phyloP scores from a whole-genome alignment of 2,329 filamentous ascomycete genomes.

The Phialocephala sp. region DNA sequence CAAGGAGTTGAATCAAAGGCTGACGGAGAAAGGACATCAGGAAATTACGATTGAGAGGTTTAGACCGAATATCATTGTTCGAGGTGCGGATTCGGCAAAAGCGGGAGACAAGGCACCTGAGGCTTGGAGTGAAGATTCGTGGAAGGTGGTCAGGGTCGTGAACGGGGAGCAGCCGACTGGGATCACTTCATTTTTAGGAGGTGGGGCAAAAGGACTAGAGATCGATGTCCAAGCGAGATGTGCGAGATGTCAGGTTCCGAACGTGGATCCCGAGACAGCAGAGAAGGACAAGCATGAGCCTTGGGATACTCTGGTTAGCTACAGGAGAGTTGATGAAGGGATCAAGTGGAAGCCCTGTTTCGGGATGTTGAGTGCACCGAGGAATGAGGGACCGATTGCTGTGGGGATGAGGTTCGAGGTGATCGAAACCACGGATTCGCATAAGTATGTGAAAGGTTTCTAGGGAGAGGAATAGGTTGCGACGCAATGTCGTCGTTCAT shows the following conservation, averaged over 20 bases:
- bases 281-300: slow-evolving; percentile 53
- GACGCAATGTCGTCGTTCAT: no score
- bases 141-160: slow-evolving; percentile 61
- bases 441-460: slow-evolving; percentile 54
- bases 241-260: slow-evolving; percentile 72
- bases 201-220: slow-evolving; percentile 40
- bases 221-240: slow-evolving; percentile 69
- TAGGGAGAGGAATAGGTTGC: not conserved
- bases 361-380: slow-evolving; percentile 68
- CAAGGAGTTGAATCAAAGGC: slow-evolving; percentile 60
- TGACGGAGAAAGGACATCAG: slow-evolving; percentile 49
- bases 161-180: slow-evolving; percentile 1
- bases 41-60: slow-evolving; percentile 66
- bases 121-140: slow-evolving; percentile 67
- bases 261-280: slow-evolving; percentile 61
- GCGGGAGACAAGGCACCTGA: slow-evolving; percentile 37
- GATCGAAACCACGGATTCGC: slow-evolving; percentile 59
- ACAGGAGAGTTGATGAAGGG: slow-evolving; percentile 65
- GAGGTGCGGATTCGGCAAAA: slow-evolving; percentile 44
- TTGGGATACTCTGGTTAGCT: slow-evolving; percentile 60
- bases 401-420: slow-evolving; percentile 66
- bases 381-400: slow-evolving; percentile 57
- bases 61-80: slow-evolving; percentile 66
- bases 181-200: slow-evolving; percentile 7
- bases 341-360: slow-evolving; percentile 70